Conservation (phyloP, 345 rosid species). For the Brassica incana region DNA sequence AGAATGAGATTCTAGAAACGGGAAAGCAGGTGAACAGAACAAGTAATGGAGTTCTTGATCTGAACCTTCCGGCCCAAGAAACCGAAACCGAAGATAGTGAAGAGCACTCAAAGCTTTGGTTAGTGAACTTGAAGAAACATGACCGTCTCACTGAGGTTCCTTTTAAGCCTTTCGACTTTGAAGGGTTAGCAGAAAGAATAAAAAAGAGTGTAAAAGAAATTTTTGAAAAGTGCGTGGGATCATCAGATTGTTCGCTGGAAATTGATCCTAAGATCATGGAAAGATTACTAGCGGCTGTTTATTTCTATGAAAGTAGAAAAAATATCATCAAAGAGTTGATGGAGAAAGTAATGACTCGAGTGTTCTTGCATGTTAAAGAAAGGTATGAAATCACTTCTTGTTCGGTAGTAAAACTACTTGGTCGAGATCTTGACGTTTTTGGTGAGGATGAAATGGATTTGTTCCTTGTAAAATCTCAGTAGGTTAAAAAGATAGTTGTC, state of each 20-base stretch:
- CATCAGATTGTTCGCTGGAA: conserved; percentile 43
- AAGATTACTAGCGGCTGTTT: conserved; percentile 52
- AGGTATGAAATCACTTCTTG: conserved; percentile 43
- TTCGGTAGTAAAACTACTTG: conserved; percentile 47
- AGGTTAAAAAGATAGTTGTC: conserved; percentile 3
- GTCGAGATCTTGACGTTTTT: conserved; percentile 29
- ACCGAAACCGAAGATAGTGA: conserved; percentile 17
- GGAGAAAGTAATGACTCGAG: conserved; percentile 45
- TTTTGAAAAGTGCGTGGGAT: conserved; percentile 41
- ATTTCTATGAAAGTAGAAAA: conserved; percentile 40
- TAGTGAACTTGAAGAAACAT: conserved; percentile 47
- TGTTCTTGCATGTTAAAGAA: conserved; percentile 43
- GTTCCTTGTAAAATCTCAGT: conserved; percentile 34
- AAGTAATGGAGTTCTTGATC: conserved; percentile 48
- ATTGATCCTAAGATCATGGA: conserved; percentile 57
- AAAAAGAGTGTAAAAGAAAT: conserved; percentile 34
- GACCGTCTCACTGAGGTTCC: conserved; percentile 39
- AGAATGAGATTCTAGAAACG: conserved; percentile 32
- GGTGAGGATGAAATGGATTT: conserved; percentile 28
- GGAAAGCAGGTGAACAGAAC: conserved; percentile 49
- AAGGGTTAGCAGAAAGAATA: conserved; percentile 49
- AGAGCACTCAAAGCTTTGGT: conserved; percentile 52
- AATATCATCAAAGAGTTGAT: conserved; percentile 48
- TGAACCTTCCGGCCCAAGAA: conserved; percentile 72
- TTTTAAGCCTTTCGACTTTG: conserved; percentile 65